A percentile compares a stretch with the other conserved stretches of the same genome.
Evolutionary conservation across 2,329 filamentous ascomycete species (phyloP).

Genomic region (Microdochium nivale): DNA sequence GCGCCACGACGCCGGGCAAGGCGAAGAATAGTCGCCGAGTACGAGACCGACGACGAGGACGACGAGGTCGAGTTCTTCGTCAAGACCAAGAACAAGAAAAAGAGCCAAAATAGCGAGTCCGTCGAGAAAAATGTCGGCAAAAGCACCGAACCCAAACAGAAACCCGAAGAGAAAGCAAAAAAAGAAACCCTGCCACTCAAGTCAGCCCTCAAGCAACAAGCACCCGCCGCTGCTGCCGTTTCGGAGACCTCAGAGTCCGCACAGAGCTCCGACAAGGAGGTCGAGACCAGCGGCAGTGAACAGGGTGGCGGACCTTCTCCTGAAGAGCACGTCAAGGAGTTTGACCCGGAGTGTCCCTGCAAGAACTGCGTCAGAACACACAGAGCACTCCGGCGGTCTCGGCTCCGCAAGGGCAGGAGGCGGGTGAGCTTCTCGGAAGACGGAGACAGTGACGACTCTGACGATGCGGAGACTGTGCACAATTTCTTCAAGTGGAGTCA

Average conservation of each 20-base stretch:
- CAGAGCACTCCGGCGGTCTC: slow-evolving; percentile 15
- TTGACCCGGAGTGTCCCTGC: slow-evolving; percentile 27
- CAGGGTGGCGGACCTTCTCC: slow-evolving; percentile 8
- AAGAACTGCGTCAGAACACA: slow-evolving; percentile 18
- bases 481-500: neutral
- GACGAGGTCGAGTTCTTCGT: slow-evolving; percentile 35
- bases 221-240: slow-evolving; percentile 2
- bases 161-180: neutral
- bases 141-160: neutral
- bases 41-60: slow-evolving; percentile 3
- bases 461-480: neutral
- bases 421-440: neutral
- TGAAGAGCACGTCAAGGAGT: slow-evolving; percentile 13
- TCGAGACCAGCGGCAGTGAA: slow-evolving; percentile 3
- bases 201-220: slow-evolving; percentile 28
- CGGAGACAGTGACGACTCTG: neutral
- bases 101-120: slow-evolving; percentile 7
- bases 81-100: neutral
- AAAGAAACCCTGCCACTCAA: slow-evolving; percentile 14
- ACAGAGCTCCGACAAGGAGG: slow-evolving; percentile 3
- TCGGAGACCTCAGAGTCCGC: slow-evolving; percentile 6
- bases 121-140: neutral
- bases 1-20: neutral
- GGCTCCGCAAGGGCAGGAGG: slow-evolving; percentile 3
- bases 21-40: neutral